Conservation (phyloP, 305 asterid species). For the Solanum hybrid region DNA sequence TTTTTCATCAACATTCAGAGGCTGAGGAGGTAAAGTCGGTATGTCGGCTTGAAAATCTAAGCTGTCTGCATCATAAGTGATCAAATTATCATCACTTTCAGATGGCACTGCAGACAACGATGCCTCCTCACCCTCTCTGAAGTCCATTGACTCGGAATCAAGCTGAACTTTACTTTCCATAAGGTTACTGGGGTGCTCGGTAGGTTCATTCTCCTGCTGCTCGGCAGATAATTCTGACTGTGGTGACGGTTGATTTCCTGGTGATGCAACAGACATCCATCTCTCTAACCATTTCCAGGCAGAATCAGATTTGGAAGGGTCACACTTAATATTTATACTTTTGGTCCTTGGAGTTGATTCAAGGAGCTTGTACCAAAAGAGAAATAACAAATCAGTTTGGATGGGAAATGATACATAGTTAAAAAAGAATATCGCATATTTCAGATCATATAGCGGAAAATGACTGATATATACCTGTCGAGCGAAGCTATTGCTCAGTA, state of each 20-base stretch:
- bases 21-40: constrained; percentile 12
- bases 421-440: background rate
- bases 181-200: constrained; percentile 23
- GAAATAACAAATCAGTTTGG: background rate
- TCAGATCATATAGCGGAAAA: background rate
- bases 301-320: constrained; percentile 70
- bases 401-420: background rate
- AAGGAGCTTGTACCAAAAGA: constrained; percentile 53
- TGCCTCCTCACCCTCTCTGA: constrained; percentile 18
- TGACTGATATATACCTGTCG: constrained; percentile 52
- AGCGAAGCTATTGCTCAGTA: constrained; percentile 80
- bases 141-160: constrained; percentile 23
- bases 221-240: constrained; percentile 20
- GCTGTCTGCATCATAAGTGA: constrained; percentile 23
- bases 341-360: constrained; percentile 59
- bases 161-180: constrained; percentile 28
- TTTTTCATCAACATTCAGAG: constrained; percentile 22
- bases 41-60: constrained; percentile 23
- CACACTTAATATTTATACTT: constrained; percentile 72
- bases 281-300: constrained; percentile 96
- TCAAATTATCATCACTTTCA: constrained; percentile 28
- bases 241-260: constrained; percentile 26
- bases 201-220: constrained; percentile 24
- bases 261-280: constrained; percentile 75
- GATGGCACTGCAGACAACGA: constrained; percentile 20